These are phyloP conservation scores for Colletotrichum sidae DNA, from an alignment of 2,329 filamentous ascomycete genomes.

Conservation along the genomic window DNA sequence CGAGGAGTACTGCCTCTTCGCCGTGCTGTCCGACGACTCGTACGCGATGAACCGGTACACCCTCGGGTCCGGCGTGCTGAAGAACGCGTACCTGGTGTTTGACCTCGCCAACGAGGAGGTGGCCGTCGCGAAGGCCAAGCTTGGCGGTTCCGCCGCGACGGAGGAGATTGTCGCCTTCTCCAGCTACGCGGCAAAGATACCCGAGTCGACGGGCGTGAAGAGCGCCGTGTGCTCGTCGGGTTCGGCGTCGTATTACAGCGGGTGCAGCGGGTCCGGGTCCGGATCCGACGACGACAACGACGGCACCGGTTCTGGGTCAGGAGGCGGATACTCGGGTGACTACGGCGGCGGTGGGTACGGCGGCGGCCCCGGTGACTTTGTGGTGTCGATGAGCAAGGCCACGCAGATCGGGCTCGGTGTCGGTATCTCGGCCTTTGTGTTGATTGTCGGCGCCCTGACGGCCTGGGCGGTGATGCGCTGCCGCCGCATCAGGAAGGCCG, in stretches of 20 bases:
- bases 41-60: constrained; percentile 28
- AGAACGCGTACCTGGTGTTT: constrained; percentile 48
- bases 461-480: constrained; percentile 25
- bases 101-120: constrained; percentile 47
- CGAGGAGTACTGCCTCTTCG: constrained; percentile 43
- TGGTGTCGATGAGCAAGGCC: background rate
- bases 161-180: constrained; percentile 44
- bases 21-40: constrained; percentile 43
- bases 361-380: too few species aligned
- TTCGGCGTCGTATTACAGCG: background rate
- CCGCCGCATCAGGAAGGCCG: constrained; percentile 15
- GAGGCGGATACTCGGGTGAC: too few species aligned
- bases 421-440: background rate
- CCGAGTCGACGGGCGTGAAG: constrained; percentile 38
- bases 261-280: background rate
- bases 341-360: too few species aligned
- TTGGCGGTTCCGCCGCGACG: constrained; percentile 31
- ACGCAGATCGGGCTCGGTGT: constrained; percentile 4
- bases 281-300: background rate
- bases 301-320: background rate
- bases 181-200: constrained; percentile 41
- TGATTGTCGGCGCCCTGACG: constrained; percentile 3
- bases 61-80: constrained; percentile 43
- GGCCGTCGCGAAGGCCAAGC: constrained; percentile 45
- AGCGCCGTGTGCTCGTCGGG: constrained; percentile 4